These are phyloP conservation scores for Curvularia verruculosa DNA, from an alignment of 2,329 filamentous ascomycete genomes.

Conservation along the genomic window DNA sequence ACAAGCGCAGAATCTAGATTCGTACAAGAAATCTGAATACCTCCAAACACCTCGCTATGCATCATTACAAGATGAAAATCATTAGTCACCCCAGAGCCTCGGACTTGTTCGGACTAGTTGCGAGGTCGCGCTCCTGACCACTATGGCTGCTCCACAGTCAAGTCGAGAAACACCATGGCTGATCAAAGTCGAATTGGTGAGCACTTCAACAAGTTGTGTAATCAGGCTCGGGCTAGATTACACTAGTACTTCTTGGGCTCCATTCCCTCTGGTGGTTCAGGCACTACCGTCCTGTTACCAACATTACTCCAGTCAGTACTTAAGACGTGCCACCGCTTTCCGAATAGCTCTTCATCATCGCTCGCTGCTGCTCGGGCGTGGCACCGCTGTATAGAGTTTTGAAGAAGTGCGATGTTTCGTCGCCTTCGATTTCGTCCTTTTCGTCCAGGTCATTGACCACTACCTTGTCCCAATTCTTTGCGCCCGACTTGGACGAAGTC, in stretches of 20 bases:
- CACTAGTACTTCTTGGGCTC: constrained; percentile 69
- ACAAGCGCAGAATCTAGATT: not conserved
- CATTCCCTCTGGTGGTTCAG: constrained; percentile 75
- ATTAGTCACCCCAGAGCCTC: not conserved
- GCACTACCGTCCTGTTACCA: constrained; percentile 71
- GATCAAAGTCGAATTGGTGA: too few species aligned
- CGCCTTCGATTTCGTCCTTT: constrained; percentile 61
- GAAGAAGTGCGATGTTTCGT: constrained; percentile 82
- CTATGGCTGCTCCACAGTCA: too few species aligned
- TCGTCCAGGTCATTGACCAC: constrained; percentile 59
- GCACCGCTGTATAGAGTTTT: constrained; percentile 82
- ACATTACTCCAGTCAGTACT: constrained; percentile 94
- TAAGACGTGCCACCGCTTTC: constrained; percentile 94
- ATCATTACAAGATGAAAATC: not conserved
- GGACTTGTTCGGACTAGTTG: too few species aligned
- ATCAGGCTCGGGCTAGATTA: not conserved
- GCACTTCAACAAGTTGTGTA: too few species aligned
- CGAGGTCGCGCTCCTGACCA: too few species aligned
- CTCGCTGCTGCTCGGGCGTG: constrained; percentile 79
- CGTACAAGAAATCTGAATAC: not conserved
- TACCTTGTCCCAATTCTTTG: constrained; percentile 92
- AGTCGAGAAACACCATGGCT: too few species aligned
- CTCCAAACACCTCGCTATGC: constrained; percentile 16
- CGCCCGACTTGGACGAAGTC: constrained; percentile 80
- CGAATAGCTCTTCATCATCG: constrained; percentile 97